These are phyloP conservation scores for Liquidambar formosana DNA, from an alignment of 164 flowering plant species.

Conservation along the genomic window DNA sequence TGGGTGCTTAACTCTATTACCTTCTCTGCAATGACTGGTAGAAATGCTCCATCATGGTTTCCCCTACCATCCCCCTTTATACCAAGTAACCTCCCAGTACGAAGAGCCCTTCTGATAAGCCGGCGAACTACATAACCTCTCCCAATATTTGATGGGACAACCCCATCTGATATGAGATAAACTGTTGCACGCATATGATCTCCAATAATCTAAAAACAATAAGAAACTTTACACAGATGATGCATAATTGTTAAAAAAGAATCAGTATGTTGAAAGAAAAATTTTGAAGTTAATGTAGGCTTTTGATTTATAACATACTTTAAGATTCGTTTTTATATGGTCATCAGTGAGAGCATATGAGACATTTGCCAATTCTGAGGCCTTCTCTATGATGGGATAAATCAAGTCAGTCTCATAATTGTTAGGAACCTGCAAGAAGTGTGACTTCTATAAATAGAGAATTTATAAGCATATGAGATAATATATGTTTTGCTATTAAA, in stretches of 20 bases:
- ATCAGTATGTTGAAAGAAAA: background rate
- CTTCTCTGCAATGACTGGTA: constrained; percentile 71
- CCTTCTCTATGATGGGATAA: constrained; percentile 88
- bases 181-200: constrained; percentile 94
- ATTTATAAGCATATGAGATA: background rate
- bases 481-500: background rate
- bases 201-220: constrained; percentile 66
- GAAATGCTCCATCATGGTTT: constrained; percentile 68
- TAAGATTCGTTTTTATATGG: constrained; percentile 59
- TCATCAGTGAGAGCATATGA: constrained; percentile 67
- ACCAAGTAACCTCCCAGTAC: constrained; percentile 85
- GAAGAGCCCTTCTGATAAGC: constrained; percentile 85
- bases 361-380: constrained; percentile 70
- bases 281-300: background rate
- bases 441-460: background rate
- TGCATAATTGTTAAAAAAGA: background rate
- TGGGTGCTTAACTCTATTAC: constrained; percentile 71
- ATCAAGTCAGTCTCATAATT: constrained; percentile 95
- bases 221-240: background rate
- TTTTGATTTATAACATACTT: constrained; percentile 43
- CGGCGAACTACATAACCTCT: constrained; percentile 94
- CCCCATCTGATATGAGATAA: constrained; percentile 93
- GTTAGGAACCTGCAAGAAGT: constrained; percentile 76
- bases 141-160: constrained; percentile 91
- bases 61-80: constrained; percentile 68